A percentile compares a stretch with the other conserved stretches of the same genome.
phyloP scores from a whole-genome alignment of 1,284 basidiomycete species.

The Sphagnurus paluster region DNA sequence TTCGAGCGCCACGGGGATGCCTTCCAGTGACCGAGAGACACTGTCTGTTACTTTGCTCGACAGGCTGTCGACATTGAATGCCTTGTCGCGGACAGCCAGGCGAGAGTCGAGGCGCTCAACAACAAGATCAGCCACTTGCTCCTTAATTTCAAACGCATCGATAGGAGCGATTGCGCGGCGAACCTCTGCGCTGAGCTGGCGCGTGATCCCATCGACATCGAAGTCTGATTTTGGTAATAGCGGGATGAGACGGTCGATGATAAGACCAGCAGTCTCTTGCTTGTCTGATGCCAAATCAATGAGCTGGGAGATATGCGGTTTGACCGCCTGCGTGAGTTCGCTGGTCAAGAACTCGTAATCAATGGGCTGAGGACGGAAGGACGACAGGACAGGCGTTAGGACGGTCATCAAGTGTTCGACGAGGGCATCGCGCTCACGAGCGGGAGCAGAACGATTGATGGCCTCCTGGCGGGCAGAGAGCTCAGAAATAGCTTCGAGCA shows the following conservation, averaged over 20 bases:
- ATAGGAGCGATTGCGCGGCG: constrained; percentile 69
- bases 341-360: constrained; percentile 77
- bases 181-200: constrained; percentile 64
- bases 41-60: constrained; percentile 55
- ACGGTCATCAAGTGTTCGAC: constrained; percentile 58
- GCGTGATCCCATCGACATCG: constrained; percentile 56
- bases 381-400: constrained; percentile 60
- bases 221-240: constrained; percentile 54
- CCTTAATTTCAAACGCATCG: constrained; percentile 81
- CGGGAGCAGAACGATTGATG: constrained; percentile 40
- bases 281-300: constrained; percentile 86
- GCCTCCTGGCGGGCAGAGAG: constrained; percentile 61
- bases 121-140: constrained; percentile 81
- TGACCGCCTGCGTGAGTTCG: constrained; percentile 77
- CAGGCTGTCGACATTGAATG: constrained; percentile 62
- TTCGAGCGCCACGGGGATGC: constrained; percentile 34
- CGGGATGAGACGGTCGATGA: constrained; percentile 72
- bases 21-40: constrained; percentile 46
- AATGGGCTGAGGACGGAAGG: constrained; percentile 60
- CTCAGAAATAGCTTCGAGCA: constrained; percentile 61
- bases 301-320: constrained; percentile 82
- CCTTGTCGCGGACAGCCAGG: constrained; percentile 70
- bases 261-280: constrained; percentile 78
- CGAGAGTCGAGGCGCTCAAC: constrained; percentile 80
- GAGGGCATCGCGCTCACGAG: constrained; percentile 54